Conservation (phyloP, 2,329 filamentous ascomycete genomes). For the Cercospora sp. region DNA sequence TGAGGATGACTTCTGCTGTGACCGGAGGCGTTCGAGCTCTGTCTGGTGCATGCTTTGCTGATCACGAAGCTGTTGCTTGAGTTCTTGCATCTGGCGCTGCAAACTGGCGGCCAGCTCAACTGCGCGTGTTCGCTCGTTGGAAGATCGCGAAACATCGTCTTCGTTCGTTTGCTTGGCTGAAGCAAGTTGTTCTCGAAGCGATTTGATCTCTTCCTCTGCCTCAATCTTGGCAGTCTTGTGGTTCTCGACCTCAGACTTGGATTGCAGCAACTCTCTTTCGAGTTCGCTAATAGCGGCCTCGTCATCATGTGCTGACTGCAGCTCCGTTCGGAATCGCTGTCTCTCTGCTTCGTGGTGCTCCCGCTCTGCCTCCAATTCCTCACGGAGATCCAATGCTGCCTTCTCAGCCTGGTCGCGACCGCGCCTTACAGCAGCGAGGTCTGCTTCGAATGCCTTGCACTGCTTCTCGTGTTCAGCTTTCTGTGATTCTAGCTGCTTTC, state of each 20-base stretch:
- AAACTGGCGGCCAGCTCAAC: conserved; percentile 27
- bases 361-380: conserved; percentile 31
- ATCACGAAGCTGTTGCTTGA: conserved; percentile 29
- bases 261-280: conserved; percentile 24
- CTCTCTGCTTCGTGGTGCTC: conserved; percentile 27
- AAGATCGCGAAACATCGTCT: conserved; percentile 22
- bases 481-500: conserved; percentile 25
- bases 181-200: conserved; percentile 21
- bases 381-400: conserved; percentile 20
- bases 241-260: conserved; percentile 28
- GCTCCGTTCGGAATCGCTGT: conserved; percentile 26
- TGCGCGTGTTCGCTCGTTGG: conserved; percentile 26
- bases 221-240: conserved; percentile 21
- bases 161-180: conserved; percentile 21
- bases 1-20: conserved; percentile 17
- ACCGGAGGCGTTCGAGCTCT: conserved; percentile 26
- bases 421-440: conserved; percentile 28
- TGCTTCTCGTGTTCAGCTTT: conserved; percentile 21
- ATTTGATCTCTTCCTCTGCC: conserved; percentile 19
- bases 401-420: conserved; percentile 29
- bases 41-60: conserved; percentile 27
- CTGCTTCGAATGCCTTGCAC: conserved; percentile 24
- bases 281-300: conserved; percentile 27
- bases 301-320: conserved; percentile 25
- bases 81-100: conserved; percentile 29